Conservation (phyloP, 116 monocot genomes). For the Cymodocea nodosa region DNA sequence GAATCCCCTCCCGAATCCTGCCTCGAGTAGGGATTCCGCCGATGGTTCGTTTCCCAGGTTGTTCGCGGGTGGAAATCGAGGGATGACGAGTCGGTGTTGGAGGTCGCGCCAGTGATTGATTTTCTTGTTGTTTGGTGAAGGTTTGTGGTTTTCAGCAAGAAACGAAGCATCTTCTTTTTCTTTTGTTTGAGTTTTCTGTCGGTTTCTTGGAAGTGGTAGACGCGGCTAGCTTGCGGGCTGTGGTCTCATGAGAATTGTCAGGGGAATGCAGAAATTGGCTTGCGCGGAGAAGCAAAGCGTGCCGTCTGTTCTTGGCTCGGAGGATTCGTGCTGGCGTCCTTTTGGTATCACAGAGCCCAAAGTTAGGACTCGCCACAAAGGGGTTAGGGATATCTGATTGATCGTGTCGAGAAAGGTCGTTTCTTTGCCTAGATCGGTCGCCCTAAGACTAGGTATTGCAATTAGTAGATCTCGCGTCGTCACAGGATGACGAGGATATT, state of each 20-base stretch:
- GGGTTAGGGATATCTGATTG: conserved; percentile 24
- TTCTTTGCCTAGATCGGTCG: background rate
- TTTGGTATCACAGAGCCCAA: conserved; percentile 57
- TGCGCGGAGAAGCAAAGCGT: conserved; percentile 2
- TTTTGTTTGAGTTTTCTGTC: too few species aligned
- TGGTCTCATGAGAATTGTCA: conserved; percentile 77
- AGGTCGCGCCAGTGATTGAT: too few species aligned
- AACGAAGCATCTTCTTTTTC: too few species aligned
- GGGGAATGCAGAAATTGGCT: conserved; percentile 64
- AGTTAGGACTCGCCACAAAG: conserved; percentile 71
- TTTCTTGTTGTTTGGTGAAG: too few species aligned
- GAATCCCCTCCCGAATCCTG: too few species aligned
- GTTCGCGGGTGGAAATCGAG: too few species aligned
- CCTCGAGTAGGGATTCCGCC: too few species aligned
- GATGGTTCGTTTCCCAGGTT: too few species aligned
- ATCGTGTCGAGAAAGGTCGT: background rate
- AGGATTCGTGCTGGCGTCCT: conserved; percentile 54
- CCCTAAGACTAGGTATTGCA: too few species aligned
- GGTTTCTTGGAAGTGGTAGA: too few species aligned
- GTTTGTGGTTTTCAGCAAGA: too few species aligned
- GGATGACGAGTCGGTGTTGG: too few species aligned
- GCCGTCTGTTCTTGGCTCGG: conserved; percentile 19
- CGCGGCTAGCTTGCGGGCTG: background rate
- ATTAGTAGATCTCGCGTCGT: background rate
- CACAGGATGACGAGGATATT: conserved; percentile 73